Percentiles rank a stretch among this genome's conserved stretches.
Evolutionary conservation across 2,329 filamentous ascomycete genomes (phyloP).

Genomic region (Sclerotinia minor): DNA sequence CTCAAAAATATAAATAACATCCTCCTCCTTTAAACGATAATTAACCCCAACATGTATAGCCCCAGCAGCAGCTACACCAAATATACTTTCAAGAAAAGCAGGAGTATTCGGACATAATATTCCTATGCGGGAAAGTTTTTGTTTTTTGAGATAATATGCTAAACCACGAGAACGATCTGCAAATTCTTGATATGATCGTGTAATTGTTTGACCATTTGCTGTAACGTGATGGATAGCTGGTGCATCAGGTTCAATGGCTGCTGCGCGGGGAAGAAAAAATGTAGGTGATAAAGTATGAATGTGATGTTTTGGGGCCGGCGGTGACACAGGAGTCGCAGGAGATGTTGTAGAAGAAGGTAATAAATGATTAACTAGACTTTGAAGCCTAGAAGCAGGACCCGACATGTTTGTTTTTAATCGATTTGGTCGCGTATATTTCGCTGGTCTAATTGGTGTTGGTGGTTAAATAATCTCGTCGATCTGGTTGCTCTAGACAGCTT

Average conservation of each 20-base stretch:
- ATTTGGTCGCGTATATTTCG: not conserved
- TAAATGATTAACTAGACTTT: slow-evolving; percentile 58
- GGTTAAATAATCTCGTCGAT: not conserved
- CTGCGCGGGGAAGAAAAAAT: slow-evolving; percentile 81
- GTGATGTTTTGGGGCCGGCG: slow-evolving; percentile 41
- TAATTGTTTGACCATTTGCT: slow-evolving; percentile 69
- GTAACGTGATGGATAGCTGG: slow-evolving; percentile 85
- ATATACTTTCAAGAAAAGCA: slow-evolving; percentile 88
- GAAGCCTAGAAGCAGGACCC: slow-evolving; percentile 60
- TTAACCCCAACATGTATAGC: slow-evolving; percentile 74
- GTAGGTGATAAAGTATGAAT: slow-evolving; percentile 83
- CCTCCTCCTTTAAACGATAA: slow-evolving; percentile 75
- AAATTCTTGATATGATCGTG: slow-evolving; percentile 76
- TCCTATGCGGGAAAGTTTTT: slow-evolving; percentile 73
- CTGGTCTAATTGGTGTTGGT: not conserved
- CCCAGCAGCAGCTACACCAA: slow-evolving; percentile 79
- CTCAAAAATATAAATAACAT: slow-evolving; percentile 87
- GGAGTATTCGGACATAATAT: slow-evolving; percentile 91
- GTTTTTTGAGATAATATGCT: slow-evolving; percentile 81
- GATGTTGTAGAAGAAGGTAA: slow-evolving; percentile 42
- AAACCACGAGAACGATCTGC: slow-evolving; percentile 84
- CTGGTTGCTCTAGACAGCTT: not conserved
- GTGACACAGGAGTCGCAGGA: slow-evolving; percentile 16
- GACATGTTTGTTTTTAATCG: slow-evolving; percentile 55
- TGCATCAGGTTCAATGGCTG: slow-evolving; percentile 82